Base-by-base conservation (phyloP, 768 basidiomycete species). In the Agaricus subrufescens region DNA sequence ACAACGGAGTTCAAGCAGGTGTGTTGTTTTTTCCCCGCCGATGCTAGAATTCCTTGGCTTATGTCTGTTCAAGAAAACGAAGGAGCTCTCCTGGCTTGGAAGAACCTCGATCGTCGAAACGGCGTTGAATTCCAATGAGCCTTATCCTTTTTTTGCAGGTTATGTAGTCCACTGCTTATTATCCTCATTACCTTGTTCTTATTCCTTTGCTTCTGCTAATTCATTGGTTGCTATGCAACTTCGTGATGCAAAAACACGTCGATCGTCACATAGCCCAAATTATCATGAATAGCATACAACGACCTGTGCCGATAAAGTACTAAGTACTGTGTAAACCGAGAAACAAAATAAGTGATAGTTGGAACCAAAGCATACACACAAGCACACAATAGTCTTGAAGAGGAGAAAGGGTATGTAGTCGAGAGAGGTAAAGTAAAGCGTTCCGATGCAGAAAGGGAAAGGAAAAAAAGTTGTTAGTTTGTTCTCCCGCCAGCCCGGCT, bases 81-180 rank as follows among this genome's bases (percentile, higher is more conserved):
- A 75, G 88, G 61, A 84, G 79, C 58, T 89, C 88, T 5, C 87
- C 87, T n/a, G 75, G 81, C 6, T 62, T 85, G 65, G 88, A 89
- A 46, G 88, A 89, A 48, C 66, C 74, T 38, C 79, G 88, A 58
- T 79, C 84, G 58, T 83, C 84, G 52, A 89, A 89, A 73, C 80
- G 87, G 61, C 84, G 87, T 61, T 87, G 75, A 82, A 47, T 31
- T 15, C 11, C 34, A 34, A 34, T 1, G 2, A 34, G 34, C 34
- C 11, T 34, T 34, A 3, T 8, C 11, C 2, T 34, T 34, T 34
- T 7, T 34, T 34, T 34, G 34, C 34, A 8, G 34, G 11, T 19
- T 11, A 11, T 11, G 34, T 34, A 34, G 46, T 30, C 40, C 62
- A 37, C 14, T 44, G 48, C 46, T 53, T 25, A 27, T 58, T 55